Conservation (phyloP, 2,329 filamentous ascomycete species). For the Sarocladiaceae sp. region DNA sequence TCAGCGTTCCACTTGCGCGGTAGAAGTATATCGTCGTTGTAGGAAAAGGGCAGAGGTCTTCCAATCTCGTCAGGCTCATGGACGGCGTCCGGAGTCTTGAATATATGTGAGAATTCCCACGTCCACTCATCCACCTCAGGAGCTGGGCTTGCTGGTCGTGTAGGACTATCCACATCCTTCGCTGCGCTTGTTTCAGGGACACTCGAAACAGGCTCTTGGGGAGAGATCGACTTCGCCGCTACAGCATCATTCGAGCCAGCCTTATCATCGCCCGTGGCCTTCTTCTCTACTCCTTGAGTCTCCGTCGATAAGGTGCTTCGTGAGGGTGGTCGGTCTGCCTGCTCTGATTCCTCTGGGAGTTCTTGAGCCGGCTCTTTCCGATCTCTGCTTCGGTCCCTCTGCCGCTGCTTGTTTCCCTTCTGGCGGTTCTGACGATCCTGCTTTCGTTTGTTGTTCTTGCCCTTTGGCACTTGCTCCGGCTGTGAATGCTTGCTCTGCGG, state of each 20-base stretch:
- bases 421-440: constrained; percentile 2
- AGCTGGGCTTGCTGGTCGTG: background rate
- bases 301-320: background rate
- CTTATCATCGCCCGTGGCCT: too few species aligned
- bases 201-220: too few species aligned
- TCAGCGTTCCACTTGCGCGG: constrained; percentile 37
- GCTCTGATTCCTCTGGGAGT: background rate
- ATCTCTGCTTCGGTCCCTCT: background rate
- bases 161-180: background rate
- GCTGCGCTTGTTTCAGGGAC: too few species aligned
- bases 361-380: background rate
- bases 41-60: constrained; percentile 35
- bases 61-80: constrained; percentile 40
- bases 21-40: constrained; percentile 38
- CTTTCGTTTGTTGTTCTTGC: constrained; percentile 1
- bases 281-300: background rate
- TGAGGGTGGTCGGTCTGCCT: background rate
- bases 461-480: background rate
- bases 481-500: background rate
- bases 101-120: constrained; percentile 32
- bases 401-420: background rate
- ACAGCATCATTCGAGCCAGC: too few species aligned
- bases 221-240: too few species aligned
- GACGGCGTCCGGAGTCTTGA: constrained; percentile 25
- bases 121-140: constrained; percentile 27